Conservation (phyloP, 2,329 filamentous ascomycete species). For the Fusarium tuaranense region DNA sequence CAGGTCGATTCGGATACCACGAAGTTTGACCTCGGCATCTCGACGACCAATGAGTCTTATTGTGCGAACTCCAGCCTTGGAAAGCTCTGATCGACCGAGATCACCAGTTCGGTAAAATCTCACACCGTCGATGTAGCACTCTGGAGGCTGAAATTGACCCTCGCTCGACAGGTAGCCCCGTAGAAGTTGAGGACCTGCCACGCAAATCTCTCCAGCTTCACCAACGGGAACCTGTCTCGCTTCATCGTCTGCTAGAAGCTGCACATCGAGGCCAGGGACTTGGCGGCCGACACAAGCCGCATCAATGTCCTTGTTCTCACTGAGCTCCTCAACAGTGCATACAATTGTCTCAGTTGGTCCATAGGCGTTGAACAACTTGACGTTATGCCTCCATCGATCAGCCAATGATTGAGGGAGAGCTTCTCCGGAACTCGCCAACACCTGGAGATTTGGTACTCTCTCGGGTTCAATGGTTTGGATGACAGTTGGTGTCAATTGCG, state of each 20-base stretch:
- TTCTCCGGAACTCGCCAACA: neutral
- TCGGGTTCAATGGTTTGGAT: neutral
- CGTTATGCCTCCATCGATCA: neutral
- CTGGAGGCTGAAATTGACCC: neutral
- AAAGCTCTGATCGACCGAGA: neutral
- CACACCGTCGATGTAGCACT: neutral
- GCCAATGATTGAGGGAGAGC: neutral
- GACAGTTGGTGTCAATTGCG: neutral
- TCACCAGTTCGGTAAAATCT: neutral
- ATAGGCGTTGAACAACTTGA: neutral
- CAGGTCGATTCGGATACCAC: neutral
- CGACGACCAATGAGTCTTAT: neutral
- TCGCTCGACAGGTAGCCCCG: neutral
- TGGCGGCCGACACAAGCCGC: neutral
- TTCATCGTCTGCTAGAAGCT: neutral
- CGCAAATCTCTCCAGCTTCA: neutral
- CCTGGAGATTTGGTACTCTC: neutral
- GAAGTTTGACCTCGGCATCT: neutral
- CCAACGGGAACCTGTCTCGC: neutral
- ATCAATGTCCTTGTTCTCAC: neutral
- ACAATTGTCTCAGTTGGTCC: neutral
- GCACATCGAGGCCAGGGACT: neutral
- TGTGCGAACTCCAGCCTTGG: neutral
- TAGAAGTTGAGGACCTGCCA: neutral
- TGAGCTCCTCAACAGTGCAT: neutral